phyloP scores from a whole-genome alignment of 805 yeast species.

The Scheffersomyces spartinae region DNA sequence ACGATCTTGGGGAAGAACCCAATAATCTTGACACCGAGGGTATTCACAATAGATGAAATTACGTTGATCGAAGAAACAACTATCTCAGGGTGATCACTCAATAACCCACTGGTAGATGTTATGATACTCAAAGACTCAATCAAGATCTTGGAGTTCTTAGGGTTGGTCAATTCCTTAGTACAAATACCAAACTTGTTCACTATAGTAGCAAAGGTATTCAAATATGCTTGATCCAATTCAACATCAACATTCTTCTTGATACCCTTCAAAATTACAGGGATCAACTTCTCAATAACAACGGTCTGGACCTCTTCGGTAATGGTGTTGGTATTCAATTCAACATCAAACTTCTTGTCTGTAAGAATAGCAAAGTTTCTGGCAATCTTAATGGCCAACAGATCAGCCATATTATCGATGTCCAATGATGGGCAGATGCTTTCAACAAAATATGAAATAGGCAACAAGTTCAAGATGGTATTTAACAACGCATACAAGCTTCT shows the following conservation, averaged over 20 bases:
- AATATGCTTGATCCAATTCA: slow-evolving; percentile 54
- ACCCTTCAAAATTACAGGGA: slow-evolving; percentile 37
- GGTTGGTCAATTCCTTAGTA: slow-evolving; percentile 13
- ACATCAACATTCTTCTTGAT: slow-evolving; percentile 21
- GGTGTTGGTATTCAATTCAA: slow-evolving; percentile 40
- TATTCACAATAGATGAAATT: slow-evolving; percentile 56
- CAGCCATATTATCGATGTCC: slow-evolving; percentile 14
- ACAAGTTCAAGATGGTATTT: slow-evolving; percentile 49
- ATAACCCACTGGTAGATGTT: slow-evolving; percentile 40
- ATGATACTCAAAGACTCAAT: slow-evolving; percentile 38
- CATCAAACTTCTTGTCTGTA: slow-evolving; percentile 55
- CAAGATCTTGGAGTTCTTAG: slow-evolving; percentile 35
- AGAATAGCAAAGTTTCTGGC: slow-evolving; percentile 53
- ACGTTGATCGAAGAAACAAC: slow-evolving; percentile 65
- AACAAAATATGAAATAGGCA: slow-evolving; percentile 69
- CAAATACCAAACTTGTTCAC: slow-evolving; percentile 47
- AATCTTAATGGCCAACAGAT: slow-evolving; percentile 36
- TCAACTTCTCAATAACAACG: slow-evolving; percentile 39
- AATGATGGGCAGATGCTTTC: slow-evolving; percentile 40
- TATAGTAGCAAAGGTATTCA: slow-evolving; percentile 55
- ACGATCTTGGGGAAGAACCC: slow-evolving; percentile 79
- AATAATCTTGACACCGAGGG: slow-evolving; percentile 76
- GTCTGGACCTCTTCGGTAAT: slow-evolving; percentile 33
- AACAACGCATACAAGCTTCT: slow-evolving; percentile 42
- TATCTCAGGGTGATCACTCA: slow-evolving; percentile 46